Evolutionary conservation across 2,329 filamentous ascomycete genomes (phyloP), one percentile per base, ranked within the genome.

Genomic region (Ascochyta viciae-villosae): DNA sequence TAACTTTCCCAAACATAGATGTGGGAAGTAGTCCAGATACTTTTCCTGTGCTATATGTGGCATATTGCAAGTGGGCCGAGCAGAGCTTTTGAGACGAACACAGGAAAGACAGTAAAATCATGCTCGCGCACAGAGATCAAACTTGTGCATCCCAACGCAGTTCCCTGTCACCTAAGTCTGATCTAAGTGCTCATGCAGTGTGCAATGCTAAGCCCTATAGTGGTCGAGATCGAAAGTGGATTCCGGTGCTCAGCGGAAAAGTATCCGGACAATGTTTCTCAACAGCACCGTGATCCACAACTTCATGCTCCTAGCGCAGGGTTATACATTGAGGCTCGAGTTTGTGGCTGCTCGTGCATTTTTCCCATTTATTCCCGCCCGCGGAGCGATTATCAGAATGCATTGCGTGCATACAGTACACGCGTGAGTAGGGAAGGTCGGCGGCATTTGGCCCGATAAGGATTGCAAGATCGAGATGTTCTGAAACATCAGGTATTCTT

Each of bases 221-320:
- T 35, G 9, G 7, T 23, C 45, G 45, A 40, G 40, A 13, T 19
- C 22, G 22, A 49, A 24, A 40, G 26, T 29, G 26, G 12, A 8
- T 54, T 40, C 45, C 51, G 34, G 24, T 44, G 40, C 45, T 45
- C 24, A n/a, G 10, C 51, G 51, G 51, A 54, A 49, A 54, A 27
- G 26, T 54, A 54, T 54, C 51, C 51, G 51, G 27, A 22, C 2
- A 16, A 3, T 35, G 34, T 6, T 16, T 47, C 45, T 39, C 47
- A 56, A 56, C 47, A 56, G 42, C 37, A 27, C 27, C 29, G 29
- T 23, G 37, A 16, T 56, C 53, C 48, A 56, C 47, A 46, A 23
- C 37, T 47, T 27, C 6, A 10, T 34, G 34, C 16, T 48, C 37
- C 22, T 47, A 51, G 47, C 38, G 42, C 38, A 48, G 16, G 31